Base-by-base conservation (phyloP, 139 green algal genomes). In the Monoraphidium neglectum region DNA sequence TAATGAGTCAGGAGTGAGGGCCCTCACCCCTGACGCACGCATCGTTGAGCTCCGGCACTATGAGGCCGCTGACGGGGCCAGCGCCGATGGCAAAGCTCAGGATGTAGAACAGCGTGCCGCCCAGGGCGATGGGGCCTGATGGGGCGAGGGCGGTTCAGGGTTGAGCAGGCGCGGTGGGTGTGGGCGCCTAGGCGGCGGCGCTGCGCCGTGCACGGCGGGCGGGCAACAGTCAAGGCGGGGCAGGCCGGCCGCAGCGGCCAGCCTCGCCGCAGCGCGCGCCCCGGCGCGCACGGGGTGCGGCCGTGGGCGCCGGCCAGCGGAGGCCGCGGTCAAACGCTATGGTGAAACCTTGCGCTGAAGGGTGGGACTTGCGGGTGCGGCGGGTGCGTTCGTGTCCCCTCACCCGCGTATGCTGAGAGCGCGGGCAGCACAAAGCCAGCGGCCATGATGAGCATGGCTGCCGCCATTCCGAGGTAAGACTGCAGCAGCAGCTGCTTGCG, bases 11-110 rank as follows among this genome's bases (percentile, higher is more conserved):
- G 76, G 68, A 18, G 46, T 36, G 54, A 23, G 73, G 56, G 2
- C 62, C 16, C 83, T 64, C 84, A 92, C 93, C 93, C 78, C 95
- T 81, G 10, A 97, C 92, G 51, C 80, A 77, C 0, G 82, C 82
- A 3, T 88, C 79, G 66, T 93, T 95, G 63, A 99, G 91, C 83
- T 99, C 96, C 1, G 93, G 90, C 16, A 98, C 84, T 35, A 99
- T 87, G 35, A 99, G 84, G 3, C 86, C 94, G 0, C 94, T 93
- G 32, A 99, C 91, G 15, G 96, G 94, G 1, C 96, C 96, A 1
- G 89, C 93, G 0, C 96, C 96, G 49, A 98, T 59, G 0, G 94
- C 92, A 83, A 99, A 99, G 54, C 72, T 65, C 12, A 96, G 47
- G 40, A 99, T 91, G 89, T 99, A 99, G 3, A 76, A 69, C 46